Base-by-base conservation (phyloP, 768 basidiomycete genomes). In the Melanogaster broomeanus region DNA sequence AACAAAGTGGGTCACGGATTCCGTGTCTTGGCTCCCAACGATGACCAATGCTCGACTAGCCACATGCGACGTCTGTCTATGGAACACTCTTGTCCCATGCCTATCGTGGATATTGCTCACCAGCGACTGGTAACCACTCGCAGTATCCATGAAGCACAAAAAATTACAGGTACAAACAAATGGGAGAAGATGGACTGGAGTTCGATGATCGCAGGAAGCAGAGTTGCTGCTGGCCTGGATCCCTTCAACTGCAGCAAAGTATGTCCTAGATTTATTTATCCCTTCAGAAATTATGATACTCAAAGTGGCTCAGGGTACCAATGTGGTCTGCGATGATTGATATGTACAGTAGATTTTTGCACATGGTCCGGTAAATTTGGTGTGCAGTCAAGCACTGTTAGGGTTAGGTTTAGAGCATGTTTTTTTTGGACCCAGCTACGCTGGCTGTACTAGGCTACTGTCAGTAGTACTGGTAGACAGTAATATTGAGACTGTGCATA, bases 401-500 rank as follows among this genome's bases (percentile, higher is more conserved):
- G 57, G 77, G 76, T 78, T 80, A 80, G 75, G 74, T 76, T 78
- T 78, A 78, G 72, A 21, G 42, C 8, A n/a, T n/a, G n/a, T n/a
- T n/a, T n/a, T n/a, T n/a, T n/a, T n/a, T n/a, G n/a, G n/a, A n/a
- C 76, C 72, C 74, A 78, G 78, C 78, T 78, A 79, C 79, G 81
- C 79, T 79, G 82, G 81, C 81, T 77, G 63, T 74, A 76, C 78
- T 72, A 73, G 79, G 79, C n/a, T n/a, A n/a, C n/a, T n/a, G n/a
- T n/a, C n/a, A n/a, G n/a, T n/a, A n/a, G n/a, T n/a, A n/a, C n/a
- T n/a, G n/a, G n/a, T n/a, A 83, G 81, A 69, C 82, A 81, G 75
- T 85, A 85, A 85, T 84, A 84, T 84, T 84, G 56, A 74, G 82
- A 83, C 81, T 76, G 77, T 85, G 82, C 83, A 84, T 83, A 78